Percentiles rank a stretch among this genome's conserved stretches.
These are phyloP conservation scores for Deuterostichococcus epilithicus DNA, from an alignment of 139 green algal species.

Conservation along the genomic window DNA sequence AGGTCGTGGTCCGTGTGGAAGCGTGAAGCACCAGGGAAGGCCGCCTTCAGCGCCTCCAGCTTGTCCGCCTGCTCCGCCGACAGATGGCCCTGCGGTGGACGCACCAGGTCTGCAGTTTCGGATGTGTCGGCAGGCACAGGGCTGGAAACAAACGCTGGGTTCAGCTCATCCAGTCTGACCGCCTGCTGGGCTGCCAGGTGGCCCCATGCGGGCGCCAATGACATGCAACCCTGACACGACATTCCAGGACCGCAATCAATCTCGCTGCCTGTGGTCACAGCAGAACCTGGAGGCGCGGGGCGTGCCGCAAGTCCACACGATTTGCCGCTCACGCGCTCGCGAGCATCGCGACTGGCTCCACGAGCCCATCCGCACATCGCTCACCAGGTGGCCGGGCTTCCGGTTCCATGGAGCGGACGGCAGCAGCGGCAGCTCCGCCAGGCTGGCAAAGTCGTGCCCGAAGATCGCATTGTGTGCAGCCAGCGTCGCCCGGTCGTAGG, in stretches of 20 bases:
- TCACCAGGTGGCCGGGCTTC: not conserved
- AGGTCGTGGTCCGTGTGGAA: constrained; percentile 11
- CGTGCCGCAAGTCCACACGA: not conserved
- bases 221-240: no score
- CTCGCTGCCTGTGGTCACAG: no score
- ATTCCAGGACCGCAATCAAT: no score
- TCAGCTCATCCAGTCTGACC: no score
- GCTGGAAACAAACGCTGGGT: no score
- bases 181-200: no score
- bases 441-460: not conserved
- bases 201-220: no score
- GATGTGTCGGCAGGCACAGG: no score
- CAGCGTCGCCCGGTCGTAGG: not conserved
- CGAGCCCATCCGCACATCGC: not conserved
- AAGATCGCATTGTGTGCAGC: not conserved
- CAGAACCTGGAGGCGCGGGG: no score
- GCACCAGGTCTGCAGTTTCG: no score
- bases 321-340: no score
- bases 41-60: not conserved
- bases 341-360: no score
- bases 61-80: not conserved
- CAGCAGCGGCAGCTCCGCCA: not conserved
- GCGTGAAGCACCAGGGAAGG: not conserved
- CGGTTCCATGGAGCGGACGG: not conserved
- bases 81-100: not conserved